phyloP scores from a whole-genome alignment of 2,329 filamentous ascomycete species.

The Fusarium nelsonii region DNA sequence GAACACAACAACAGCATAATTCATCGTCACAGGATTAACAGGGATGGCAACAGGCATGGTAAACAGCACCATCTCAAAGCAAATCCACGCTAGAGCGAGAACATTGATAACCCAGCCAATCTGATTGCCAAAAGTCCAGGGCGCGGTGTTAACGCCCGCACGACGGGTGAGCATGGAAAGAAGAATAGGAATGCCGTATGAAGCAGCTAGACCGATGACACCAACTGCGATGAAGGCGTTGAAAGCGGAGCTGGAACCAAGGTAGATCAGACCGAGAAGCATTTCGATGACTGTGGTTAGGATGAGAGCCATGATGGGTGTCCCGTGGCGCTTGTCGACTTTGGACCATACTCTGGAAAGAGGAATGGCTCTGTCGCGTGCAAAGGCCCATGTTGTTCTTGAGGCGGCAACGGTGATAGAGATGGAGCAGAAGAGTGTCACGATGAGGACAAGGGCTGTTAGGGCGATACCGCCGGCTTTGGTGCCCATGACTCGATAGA shows the following conservation, averaged over 20 bases:
- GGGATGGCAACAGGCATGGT: slow-evolving; percentile 77
- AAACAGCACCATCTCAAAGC: slow-evolving; percentile 78
- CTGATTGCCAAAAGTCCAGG: slow-evolving; percentile 72
- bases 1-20: slow-evolving; percentile 76
- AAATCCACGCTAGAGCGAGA: slow-evolving; percentile 76
- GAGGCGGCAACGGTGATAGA: slow-evolving; percentile 80
- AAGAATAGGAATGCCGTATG: slow-evolving; percentile 80
- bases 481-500: slow-evolving; percentile 81
- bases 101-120: slow-evolving; percentile 77
- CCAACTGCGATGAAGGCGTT: slow-evolving; percentile 83
- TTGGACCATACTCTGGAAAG: slow-evolving; percentile 74
- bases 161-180: slow-evolving; percentile 76
- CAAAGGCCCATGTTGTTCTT: slow-evolving; percentile 81
- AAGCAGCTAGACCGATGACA: slow-evolving; percentile 80
- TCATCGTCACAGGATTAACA: slow-evolving; percentile 69
- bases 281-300: slow-evolving; percentile 77
- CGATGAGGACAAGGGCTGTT: slow-evolving; percentile 79
- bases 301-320: slow-evolving; percentile 77
- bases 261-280: slow-evolving; percentile 81
- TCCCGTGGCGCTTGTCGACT: slow-evolving; percentile 73
- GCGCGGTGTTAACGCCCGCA: slow-evolving; percentile 70
- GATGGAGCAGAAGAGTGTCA: slow-evolving; percentile 80
- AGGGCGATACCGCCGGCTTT: slow-evolving; percentile 80
- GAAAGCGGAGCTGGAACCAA: slow-evolving; percentile 81
- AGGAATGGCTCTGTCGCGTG: slow-evolving; percentile 79